phyloP scores from a whole-genome alignment of 2,329 filamentous ascomycete species.

The Leptographium galeiforme region DNA sequence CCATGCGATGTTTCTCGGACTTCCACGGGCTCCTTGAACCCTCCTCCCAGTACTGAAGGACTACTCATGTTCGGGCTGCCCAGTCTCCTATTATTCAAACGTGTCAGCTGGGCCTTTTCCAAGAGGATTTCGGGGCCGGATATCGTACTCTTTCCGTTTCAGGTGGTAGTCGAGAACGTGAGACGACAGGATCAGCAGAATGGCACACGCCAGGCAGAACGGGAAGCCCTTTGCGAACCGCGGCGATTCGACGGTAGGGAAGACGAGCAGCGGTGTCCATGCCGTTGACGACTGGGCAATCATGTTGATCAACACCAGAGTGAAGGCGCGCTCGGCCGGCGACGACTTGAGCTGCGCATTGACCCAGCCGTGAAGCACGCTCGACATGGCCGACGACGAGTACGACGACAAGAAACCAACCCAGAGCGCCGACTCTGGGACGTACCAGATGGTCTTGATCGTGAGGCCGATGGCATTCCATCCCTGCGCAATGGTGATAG shows the following conservation, averaged over 20 bases:
- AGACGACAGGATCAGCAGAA: not conserved
- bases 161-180: not conserved
- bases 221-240: conserved; percentile 28
- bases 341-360: conserved; percentile 28
- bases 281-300: conserved; percentile 41
- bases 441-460: conserved; percentile 37
- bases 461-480: conserved; percentile 40
- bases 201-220: conserved; percentile 12
- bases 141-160: not conserved
- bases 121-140: not conserved
- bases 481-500: conserved; percentile 34
- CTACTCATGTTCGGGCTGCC: too few relatives aligned
- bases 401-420: conserved; percentile 38
- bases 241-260: conserved; percentile 30
- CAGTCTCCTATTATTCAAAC: too few relatives aligned
- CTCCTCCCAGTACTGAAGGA: too few relatives aligned
- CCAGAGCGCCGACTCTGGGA: conserved; percentile 41
- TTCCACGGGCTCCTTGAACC: too few relatives aligned
- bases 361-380: conserved; percentile 42
- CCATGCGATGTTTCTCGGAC: too few relatives aligned
- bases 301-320: conserved; percentile 27
- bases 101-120: too few relatives aligned
- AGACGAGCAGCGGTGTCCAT: conserved; percentile 30
- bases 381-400: conserved; percentile 36
- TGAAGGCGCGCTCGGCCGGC: conserved; percentile 25